These are phyloP conservation scores for Ostreobium quekettii DNA, from an alignment of 139 green algal genomes.

Conservation along the genomic window DNA sequence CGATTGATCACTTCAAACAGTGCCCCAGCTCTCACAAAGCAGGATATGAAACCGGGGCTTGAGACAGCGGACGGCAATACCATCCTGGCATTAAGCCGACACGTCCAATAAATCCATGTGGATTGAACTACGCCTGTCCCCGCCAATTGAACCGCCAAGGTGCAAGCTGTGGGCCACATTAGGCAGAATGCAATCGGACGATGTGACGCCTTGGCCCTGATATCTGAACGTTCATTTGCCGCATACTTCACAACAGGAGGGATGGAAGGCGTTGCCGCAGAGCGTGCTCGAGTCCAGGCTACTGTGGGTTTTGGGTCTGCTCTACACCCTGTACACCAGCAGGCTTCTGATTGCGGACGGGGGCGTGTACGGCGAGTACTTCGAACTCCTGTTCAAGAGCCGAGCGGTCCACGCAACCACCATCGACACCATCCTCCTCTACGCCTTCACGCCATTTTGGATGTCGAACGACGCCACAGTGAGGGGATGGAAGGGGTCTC, in stretches of 20 bases:
- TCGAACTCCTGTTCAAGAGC: conserved; percentile 65
- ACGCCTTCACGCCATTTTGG: conserved; percentile 67
- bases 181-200: too few relatives aligned
- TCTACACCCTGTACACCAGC: background rate
- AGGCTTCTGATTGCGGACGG: conserved; percentile 24
- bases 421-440: conserved; percentile 65
- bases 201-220: too few relatives aligned
- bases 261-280: background rate
- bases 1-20: too few relatives aligned
- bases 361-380: conserved; percentile 48
- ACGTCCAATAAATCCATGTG: too few relatives aligned
- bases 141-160: too few relatives aligned
- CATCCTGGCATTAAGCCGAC: too few relatives aligned
- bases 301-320: conserved; percentile 20
- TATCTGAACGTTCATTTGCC: conserved; percentile 23
- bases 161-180: too few relatives aligned
- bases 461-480: conserved; percentile 67
- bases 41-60: too few relatives aligned
- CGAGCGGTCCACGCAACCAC: conserved; percentile 66
- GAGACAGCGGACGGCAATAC: too few relatives aligned
- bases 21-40: too few relatives aligned
- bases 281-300: background rate
- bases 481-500: conserved; percentile 65
- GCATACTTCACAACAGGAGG: conserved; percentile 19
- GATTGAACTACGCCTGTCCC: too few relatives aligned